phyloP scores from a whole-genome alignment of 306 rosid species.

The Carpinus viminea region DNA sequence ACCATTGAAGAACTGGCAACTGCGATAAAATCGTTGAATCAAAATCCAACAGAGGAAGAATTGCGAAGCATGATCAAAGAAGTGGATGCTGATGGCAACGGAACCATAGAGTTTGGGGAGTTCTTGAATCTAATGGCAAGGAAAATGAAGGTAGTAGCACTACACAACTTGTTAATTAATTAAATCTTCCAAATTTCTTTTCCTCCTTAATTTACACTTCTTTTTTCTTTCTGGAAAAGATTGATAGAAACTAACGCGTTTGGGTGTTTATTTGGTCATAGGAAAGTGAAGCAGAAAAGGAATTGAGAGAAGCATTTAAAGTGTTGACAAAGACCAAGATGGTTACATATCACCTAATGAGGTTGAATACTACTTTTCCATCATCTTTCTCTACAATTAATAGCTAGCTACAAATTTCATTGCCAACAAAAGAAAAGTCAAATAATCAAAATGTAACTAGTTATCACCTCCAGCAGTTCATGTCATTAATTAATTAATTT shows the following conservation, averaged over 20 bases:
- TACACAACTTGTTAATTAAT: background rate
- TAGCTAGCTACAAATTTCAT: too few species aligned
- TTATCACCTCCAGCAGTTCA: too few species aligned
- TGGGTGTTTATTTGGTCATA: background rate
- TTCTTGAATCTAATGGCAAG: conserved; percentile 66
- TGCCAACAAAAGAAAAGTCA: too few species aligned
- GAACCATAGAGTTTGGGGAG: conserved; percentile 68
- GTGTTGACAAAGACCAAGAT: conserved; percentile 67
- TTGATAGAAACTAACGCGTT: background rate
- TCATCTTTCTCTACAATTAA: too few species aligned
- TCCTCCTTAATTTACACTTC: background rate
- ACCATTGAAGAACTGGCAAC: conserved; percentile 58
- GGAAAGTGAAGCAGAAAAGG: conserved; percentile 60
- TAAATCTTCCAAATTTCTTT: background rate
- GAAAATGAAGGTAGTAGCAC: conserved; percentile 50
- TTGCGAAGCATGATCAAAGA: conserved; percentile 56
- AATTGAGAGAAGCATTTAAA: conserved; percentile 61
- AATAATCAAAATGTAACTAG: too few species aligned
- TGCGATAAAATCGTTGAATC: conserved; percentile 55
- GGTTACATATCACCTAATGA: conserved; percentile 68
- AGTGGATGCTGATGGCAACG: conserved; percentile 52
- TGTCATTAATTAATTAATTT: too few species aligned
- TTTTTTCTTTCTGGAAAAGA: background rate
- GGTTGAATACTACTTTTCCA: conserved; percentile 31
- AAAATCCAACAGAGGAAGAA: conserved; percentile 55